These are phyloP conservation scores for Hevea brasiliensis DNA, from an alignment of 345 rosid genomes.

Conservation along the genomic window DNA sequence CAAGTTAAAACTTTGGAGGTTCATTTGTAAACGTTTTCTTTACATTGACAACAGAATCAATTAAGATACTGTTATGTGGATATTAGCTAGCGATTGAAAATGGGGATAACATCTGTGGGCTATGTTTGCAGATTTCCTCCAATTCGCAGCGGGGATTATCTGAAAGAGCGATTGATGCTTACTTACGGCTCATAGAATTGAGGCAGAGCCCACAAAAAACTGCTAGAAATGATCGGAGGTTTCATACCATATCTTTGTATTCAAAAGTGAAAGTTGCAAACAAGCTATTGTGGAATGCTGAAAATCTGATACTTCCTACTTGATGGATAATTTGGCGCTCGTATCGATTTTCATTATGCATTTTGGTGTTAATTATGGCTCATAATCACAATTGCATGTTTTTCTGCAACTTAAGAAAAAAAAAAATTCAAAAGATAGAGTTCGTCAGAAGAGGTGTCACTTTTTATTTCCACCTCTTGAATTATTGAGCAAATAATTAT, in stretches of 20 bases:
- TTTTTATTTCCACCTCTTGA: too few relatives aligned
- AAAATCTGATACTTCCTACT: too few relatives aligned
- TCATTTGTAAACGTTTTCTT: too few relatives aligned
- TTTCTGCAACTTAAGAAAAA: too few relatives aligned
- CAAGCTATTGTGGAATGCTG: background rate
- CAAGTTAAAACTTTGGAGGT: background rate
- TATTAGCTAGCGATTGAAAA: background rate
- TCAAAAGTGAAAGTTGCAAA: background rate
- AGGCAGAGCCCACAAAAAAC: background rate
- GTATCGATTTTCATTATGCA: too few relatives aligned
- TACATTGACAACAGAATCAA: too few relatives aligned
- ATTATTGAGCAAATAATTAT: too few relatives aligned
- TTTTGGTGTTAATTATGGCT: too few relatives aligned
- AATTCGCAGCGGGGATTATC: conserved; percentile 65
- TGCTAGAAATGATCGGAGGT: background rate
- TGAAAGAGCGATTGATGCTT: conserved; percentile 57
- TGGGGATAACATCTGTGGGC: background rate
- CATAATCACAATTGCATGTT: too few relatives aligned
- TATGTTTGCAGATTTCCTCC: conserved; percentile 56
- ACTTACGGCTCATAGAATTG: conserved; percentile 31
- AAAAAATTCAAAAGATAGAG: too few relatives aligned
- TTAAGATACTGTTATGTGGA: background rate
- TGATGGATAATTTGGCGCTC: too few relatives aligned
- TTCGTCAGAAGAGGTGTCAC: too few relatives aligned
- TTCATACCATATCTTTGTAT: background rate